Percentiles rank a stretch among this genome's conserved stretches.
Conservation (phyloP, 2,329 filamentous ascomycete genomes). For the Fusarium odoratissimum region DNA sequence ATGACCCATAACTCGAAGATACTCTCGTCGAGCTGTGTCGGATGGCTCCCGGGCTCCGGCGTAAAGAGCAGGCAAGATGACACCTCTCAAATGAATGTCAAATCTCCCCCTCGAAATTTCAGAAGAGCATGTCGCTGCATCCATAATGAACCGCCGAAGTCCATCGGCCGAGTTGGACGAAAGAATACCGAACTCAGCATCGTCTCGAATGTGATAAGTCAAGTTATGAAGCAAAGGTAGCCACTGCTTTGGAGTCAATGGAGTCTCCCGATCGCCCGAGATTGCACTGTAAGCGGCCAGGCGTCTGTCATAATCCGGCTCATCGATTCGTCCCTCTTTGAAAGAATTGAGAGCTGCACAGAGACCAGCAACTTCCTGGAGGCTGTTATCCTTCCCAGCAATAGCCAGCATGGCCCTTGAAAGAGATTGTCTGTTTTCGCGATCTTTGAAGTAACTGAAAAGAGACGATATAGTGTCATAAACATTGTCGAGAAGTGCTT, state of each 20-base stretch:
- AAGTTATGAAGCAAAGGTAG: conserved; percentile 88
- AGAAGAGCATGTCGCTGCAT: conserved; percentile 58
- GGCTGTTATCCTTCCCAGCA: conserved; percentile 69
- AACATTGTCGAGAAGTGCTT: conserved; percentile 69
- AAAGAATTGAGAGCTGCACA: conserved; percentile 87
- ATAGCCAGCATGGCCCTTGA: conserved; percentile 79
- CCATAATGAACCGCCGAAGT: conserved; percentile 81
- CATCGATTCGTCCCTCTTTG: conserved; percentile 76
- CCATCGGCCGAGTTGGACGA: conserved; percentile 82
- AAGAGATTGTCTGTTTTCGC: conserved; percentile 78
- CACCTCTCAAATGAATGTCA: conserved; percentile 67
- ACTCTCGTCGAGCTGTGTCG: conserved; percentile 86
- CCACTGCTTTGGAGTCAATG: conserved; percentile 81
- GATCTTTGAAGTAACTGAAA: conserved; percentile 91
- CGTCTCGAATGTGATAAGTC: conserved; percentile 85
- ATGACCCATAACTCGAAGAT: conserved; percentile 81
- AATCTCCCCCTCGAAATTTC: conserved; percentile 58
- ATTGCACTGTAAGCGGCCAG: conserved; percentile 81
- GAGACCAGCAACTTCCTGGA: conserved; percentile 73
- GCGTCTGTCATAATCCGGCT: conserved; percentile 88
- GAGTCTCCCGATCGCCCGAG: conserved; percentile 68
- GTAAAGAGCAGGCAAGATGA: conserved; percentile 81
- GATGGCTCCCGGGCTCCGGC: conserved; percentile 80
- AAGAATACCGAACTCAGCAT: conserved; percentile 89
- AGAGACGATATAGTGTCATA: conserved; percentile 82